Evolutionary conservation across 352 stramenopile species (phyloP).

Genomic region (Pythium aphanidermatum): DNA sequence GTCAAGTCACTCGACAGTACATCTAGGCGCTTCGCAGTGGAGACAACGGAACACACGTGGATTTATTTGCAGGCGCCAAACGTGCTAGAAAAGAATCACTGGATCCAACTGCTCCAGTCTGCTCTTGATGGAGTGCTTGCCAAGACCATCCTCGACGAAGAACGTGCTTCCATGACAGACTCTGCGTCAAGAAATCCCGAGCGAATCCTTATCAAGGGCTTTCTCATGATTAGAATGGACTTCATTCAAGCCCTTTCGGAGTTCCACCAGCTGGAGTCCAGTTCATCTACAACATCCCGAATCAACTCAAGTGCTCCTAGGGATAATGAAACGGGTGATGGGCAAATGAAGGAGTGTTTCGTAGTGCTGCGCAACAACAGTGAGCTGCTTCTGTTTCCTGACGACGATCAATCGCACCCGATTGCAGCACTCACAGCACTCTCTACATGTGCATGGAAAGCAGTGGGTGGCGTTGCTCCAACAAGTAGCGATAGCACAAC

Average conservation of each 20-base stretch:
- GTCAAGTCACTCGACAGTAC: conserved; percentile 18
- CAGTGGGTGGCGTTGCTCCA: conserved; percentile 5
- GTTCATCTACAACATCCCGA: neutral
- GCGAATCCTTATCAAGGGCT: conserved; percentile 13
- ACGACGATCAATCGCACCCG: conserved; percentile 16
- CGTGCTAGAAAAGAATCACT: conserved; percentile 17
- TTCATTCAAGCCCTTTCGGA: conserved; percentile 10
- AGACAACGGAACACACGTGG: conserved; percentile 27
- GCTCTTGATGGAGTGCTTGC: conserved; percentile 25
- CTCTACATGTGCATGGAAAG: conserved; percentile 38
- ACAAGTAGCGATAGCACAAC: conserved; percentile 6
- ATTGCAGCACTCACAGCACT: conserved; percentile 34
- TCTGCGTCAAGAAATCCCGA: neutral
- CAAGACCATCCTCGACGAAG: conserved; percentile 16
- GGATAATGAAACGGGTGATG: too few relatives aligned
- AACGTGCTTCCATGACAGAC: neutral
- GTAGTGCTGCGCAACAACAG: conserved; percentile 44
- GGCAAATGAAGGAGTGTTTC: conserved; percentile 45
- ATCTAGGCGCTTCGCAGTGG: conserved; percentile 22
- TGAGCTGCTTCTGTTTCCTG: conserved; percentile 36
- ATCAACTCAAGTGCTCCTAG: conserved; percentile 16
- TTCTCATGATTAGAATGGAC: conserved; percentile 16
- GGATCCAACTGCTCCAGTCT: conserved; percentile 26
- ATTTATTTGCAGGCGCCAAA: conserved; percentile 27
- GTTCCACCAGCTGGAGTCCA: conserved; percentile 8